phyloP scores from a whole-genome alignment of 2,329 filamentous ascomycete species.

The Fusarium azukiicola region DNA sequence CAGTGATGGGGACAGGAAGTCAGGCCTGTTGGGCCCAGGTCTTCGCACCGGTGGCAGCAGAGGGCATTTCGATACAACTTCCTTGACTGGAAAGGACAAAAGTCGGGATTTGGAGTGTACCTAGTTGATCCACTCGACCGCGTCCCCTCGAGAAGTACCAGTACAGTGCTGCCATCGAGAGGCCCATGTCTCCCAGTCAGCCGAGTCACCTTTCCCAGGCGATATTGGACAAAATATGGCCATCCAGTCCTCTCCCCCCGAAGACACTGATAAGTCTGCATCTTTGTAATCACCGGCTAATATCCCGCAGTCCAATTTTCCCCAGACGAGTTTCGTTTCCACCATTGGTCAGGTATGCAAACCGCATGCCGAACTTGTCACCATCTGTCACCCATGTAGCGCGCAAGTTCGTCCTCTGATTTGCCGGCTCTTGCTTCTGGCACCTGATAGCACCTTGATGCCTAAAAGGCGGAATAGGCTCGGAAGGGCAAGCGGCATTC shows the following conservation, averaged over 20 bases:
- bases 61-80: conserved; percentile 1
- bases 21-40: neutral
- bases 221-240: conserved; percentile 27
- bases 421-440: neutral
- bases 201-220: conserved; percentile 26
- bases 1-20: neutral
- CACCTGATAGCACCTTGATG: neutral
- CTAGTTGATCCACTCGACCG: neutral
- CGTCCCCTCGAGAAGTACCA: neutral
- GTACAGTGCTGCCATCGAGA: conserved; percentile 30
- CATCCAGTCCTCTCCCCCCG: conserved; percentile 15
- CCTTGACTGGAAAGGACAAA: neutral
- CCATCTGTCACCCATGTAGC: conserved; percentile 28
- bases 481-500: neutral
- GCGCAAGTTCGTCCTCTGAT: neutral
- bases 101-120: conserved; percentile 8
- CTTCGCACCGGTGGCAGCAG: neutral
- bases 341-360: conserved; percentile 27
- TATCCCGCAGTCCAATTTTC: conserved; percentile 28
- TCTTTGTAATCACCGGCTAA: conserved; percentile 42
- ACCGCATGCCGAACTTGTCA: conserved; percentile 44
- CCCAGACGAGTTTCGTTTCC: conserved; percentile 23
- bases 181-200: conserved; percentile 26
- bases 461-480: neutral
- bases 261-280: conserved; percentile 11